Evolutionary conservation across 2,329 filamentous ascomycete species (phyloP).

Genomic region (Sarocladiaceae sp.): DNA sequence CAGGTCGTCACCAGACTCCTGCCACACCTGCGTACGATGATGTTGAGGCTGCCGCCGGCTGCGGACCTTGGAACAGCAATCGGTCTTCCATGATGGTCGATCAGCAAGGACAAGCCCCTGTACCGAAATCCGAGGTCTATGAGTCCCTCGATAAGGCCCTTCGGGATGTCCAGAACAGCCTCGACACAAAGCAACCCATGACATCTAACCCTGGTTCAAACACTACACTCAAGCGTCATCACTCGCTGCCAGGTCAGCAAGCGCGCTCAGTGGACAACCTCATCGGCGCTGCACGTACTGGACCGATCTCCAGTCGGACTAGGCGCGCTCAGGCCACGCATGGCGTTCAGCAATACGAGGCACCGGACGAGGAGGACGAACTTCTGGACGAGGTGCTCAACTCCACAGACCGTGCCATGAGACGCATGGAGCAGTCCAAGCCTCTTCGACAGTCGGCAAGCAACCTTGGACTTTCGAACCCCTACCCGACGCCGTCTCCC

Average conservation of each 20-base stretch:
- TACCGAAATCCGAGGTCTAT: constrained; percentile 49
- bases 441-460: constrained; percentile 56
- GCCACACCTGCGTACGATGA: constrained; percentile 77
- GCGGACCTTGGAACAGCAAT: constrained; percentile 75
- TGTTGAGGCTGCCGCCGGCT: constrained; percentile 86
- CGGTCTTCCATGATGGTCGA: constrained; percentile 79
- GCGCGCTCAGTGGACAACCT: constrained; percentile 60
- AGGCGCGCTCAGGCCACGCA: constrained; percentile 68
- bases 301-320: constrained; percentile 72
- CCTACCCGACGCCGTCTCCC: constrained; percentile 62
- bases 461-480: constrained; percentile 52
- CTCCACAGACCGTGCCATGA: constrained; percentile 69
- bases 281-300: constrained; percentile 46
- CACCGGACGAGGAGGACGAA: constrained; percentile 94
- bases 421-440: constrained; percentile 51
- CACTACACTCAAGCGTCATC: constrained; percentile 55
- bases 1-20: constrained; percentile 79
- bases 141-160: constrained; percentile 56
- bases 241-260: constrained; percentile 57
- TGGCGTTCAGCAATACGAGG: constrained; percentile 81
- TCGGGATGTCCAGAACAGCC: constrained; percentile 45
- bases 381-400: constrained; percentile 82
- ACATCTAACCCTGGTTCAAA: constrained; percentile 42
- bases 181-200: constrained; percentile 43
- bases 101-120: constrained; percentile 39